phyloP scores from a whole-genome alignment of 225 moss, liverwort and hornwort species.

The Pseudisothecium myosuroides region DNA sequence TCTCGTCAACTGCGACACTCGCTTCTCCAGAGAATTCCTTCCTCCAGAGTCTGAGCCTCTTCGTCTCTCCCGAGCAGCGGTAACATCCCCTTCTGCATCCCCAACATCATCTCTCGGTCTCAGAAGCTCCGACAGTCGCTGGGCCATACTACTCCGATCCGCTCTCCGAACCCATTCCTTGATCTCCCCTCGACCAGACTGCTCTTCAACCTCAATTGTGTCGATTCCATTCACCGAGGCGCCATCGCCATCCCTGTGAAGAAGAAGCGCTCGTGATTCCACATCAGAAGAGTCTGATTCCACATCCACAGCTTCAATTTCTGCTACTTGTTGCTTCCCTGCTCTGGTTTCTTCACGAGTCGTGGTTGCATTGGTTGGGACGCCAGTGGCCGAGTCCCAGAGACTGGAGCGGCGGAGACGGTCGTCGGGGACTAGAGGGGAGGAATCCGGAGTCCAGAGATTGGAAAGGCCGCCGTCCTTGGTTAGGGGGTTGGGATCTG shows the following conservation, averaged over 20 bases:
- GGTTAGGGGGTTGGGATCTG: not conserved
- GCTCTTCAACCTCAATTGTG: not conserved
- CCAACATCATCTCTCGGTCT: not conserved
- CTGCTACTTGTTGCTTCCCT: slow-evolving; percentile 25
- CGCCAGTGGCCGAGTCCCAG: slow-evolving; percentile 15
- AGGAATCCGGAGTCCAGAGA: slow-evolving; percentile 32
- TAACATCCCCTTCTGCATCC: slow-evolving; percentile 11
- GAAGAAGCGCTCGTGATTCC: slow-evolving; percentile 9
- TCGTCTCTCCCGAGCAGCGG: slow-evolving; percentile 20
- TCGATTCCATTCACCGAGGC: not conserved
- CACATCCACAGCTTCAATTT: slow-evolving; percentile 4
- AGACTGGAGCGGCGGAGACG: slow-evolving; percentile 19
- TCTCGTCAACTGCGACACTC: slow-evolving; percentile 34
- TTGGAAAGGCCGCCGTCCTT: not conserved
- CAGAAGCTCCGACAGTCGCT: slow-evolving; percentile 19
- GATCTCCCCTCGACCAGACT: slow-evolving; percentile 10
- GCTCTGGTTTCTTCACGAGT: slow-evolving; percentile 12
- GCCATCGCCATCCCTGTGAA: not conserved
- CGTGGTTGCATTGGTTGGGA: not conserved
- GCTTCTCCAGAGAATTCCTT: not conserved
- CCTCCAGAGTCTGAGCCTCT: not conserved
- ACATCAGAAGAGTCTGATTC: slow-evolving; percentile 4
- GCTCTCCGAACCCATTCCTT: slow-evolving; percentile 31
- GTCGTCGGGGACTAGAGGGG: slow-evolving; percentile 13
- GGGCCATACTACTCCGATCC: slow-evolving; percentile 30